Percentiles rank a stretch among this genome's conserved stretches.
Evolutionary conservation across 2,329 filamentous ascomycete species (phyloP).

Genomic region (Microsporum canis): DNA sequence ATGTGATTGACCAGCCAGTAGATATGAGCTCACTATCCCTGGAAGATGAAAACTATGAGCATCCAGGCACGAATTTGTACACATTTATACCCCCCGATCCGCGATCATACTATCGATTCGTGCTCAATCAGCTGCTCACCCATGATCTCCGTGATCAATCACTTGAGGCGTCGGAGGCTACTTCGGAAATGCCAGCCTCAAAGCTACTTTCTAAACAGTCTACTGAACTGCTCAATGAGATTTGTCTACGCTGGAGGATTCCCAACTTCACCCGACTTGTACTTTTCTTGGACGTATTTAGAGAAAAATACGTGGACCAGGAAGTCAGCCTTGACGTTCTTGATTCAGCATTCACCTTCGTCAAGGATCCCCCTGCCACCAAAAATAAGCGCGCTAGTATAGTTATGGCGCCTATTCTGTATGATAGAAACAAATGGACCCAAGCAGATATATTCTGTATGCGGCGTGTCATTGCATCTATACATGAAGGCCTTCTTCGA

Average conservation of each 20-base stretch:
- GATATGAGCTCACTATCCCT: slow-evolving; percentile 51
- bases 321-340: slow-evolving; percentile 72
- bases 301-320: slow-evolving; percentile 73
- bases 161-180: slow-evolving; percentile 39
- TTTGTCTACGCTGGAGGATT: slow-evolving; percentile 79
- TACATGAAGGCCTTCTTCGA: slow-evolving; percentile 73
- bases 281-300: slow-evolving; percentile 70
- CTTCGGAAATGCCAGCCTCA: slow-evolving; percentile 38
- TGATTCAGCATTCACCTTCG: slow-evolving; percentile 69
- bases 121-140: slow-evolving; percentile 63
- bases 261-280: slow-evolving; percentile 71
- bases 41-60: slow-evolving; percentile 34
- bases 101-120: slow-evolving; percentile 68
- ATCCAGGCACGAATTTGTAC: slow-evolving; percentile 49
- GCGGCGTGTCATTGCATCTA: slow-evolving; percentile 58
- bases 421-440: slow-evolving; percentile 57
- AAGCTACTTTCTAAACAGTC: slow-evolving; percentile 62
- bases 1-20: slow-evolving; percentile 55
- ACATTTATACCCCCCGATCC: slow-evolving; percentile 84
- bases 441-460: slow-evolving; percentile 58
- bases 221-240: slow-evolving; percentile 69
- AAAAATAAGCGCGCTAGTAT: slow-evolving; percentile 45
- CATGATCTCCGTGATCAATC: slow-evolving; percentile 39
- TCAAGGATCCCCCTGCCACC: slow-evolving; percentile 60
- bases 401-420: slow-evolving; percentile 33